Evolutionary conservation across 2,329 filamentous ascomycete species (phyloP).

Genomic region (Didymella lethalis): DNA sequence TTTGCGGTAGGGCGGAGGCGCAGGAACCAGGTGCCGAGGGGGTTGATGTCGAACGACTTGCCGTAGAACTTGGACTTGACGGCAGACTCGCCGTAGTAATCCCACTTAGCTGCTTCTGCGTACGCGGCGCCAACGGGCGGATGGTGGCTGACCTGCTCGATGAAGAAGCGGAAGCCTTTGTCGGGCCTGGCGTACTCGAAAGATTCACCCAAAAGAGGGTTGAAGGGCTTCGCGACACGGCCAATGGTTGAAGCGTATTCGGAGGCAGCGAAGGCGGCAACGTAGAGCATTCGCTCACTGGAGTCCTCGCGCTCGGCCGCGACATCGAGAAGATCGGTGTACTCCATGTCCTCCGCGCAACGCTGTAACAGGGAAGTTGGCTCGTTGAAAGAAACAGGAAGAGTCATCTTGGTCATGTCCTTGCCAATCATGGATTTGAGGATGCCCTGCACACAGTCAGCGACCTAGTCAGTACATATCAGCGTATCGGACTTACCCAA

Average conservation of each 20-base stretch:
- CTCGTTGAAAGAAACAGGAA: conserved; percentile 98
- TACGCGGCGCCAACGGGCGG: conserved; percentile 92
- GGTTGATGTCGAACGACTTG: conserved; percentile 96
- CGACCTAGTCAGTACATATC: not conserved
- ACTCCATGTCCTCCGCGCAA: conserved; percentile 98
- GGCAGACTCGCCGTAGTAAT: conserved; percentile 94
- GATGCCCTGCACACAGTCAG: conserved; percentile 71
- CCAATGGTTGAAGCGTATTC: conserved; percentile 98
- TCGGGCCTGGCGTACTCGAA: conserved; percentile 96
- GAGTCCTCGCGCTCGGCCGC: conserved; percentile 87
- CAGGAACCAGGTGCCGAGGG: conserved; percentile 95
- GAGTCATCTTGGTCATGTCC: conserved; percentile 99
- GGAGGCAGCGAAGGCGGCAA: conserved; percentile 93
- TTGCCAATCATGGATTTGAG: conserved; percentile 99
- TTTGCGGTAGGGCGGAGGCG: conserved; percentile 78
- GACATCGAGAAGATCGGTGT: conserved; percentile 87
- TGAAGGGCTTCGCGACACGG: conserved; percentile 97
- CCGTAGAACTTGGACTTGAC: conserved; percentile 98
- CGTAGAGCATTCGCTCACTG: conserved; percentile 90
- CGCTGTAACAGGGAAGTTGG: conserved; percentile 94
- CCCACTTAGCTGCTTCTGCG: conserved; percentile 93
- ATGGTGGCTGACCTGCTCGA: conserved; percentile 98
- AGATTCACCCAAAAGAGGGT: conserved; percentile 92
- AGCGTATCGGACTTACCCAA: conserved; percentile 69
- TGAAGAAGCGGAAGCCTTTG: conserved; percentile 97